phyloP scores from a whole-genome alignment of 2,329 filamentous ascomycete genomes.

The Alternaria sp. region DNA sequence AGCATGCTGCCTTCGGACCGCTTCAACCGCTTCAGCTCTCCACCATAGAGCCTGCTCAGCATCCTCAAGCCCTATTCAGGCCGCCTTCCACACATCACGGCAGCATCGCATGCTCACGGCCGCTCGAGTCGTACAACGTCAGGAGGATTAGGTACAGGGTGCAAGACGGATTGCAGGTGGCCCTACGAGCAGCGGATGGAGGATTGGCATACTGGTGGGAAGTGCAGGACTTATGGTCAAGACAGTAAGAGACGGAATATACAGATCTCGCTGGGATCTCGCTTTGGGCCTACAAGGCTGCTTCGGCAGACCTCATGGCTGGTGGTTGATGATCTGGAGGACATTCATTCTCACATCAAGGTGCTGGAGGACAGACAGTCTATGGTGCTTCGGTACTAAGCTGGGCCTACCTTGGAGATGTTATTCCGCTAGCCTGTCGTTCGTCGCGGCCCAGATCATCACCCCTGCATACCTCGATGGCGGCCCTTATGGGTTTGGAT shows the following conservation, averaged over 20 bases:
- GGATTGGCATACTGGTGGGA: constrained; percentile 9
- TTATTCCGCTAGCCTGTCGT: background rate
- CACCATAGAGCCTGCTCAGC: background rate
- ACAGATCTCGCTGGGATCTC: constrained; percentile 9
- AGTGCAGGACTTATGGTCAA: constrained; percentile 11
- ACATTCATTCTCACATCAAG: constrained; percentile 8
- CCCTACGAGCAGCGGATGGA: background rate
- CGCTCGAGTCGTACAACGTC: background rate
- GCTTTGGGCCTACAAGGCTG: constrained; percentile 16
- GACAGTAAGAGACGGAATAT: constrained; percentile 7
- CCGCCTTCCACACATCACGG: background rate
- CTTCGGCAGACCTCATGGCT: constrained; percentile 9
- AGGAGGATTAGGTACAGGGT: constrained; percentile 5
- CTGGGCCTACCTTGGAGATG: constrained; percentile 18
- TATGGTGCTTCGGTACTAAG: constrained; percentile 17
- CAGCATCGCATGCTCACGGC: constrained; percentile 15
- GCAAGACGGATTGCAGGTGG: constrained; percentile 10
- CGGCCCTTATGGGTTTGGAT: constrained; percentile 14
- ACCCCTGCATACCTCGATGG: constrained; percentile 19
- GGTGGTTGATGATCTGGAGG: constrained; percentile 18
- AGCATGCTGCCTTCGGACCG: constrained; percentile 9
- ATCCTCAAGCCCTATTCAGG: constrained; percentile 7
- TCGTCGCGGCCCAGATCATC: constrained; percentile 1
- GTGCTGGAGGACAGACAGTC: constrained; percentile 25
- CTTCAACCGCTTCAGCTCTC: background rate